Evolutionary conservation across 139 green algal genomes (phyloP), one percentile per base, ranked within the genome.

Genomic region (Chlorella sp.): DNA sequence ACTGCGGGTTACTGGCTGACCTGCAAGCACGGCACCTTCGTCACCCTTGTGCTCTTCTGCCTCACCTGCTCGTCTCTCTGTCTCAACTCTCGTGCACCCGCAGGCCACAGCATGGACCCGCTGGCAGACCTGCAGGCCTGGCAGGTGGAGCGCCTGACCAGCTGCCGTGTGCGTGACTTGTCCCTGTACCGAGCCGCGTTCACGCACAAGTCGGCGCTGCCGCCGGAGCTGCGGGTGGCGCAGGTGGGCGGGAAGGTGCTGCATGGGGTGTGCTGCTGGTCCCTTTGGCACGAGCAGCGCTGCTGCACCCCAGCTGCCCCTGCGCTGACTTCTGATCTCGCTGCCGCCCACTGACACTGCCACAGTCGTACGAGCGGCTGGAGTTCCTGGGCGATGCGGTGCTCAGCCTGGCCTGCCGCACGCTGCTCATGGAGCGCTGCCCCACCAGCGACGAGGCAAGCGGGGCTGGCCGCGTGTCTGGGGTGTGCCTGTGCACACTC

Each of bases 351-450:
- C 51, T 21, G 11, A 13, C 47, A 28, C 39, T 38, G 21, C 26
- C 21, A 28, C 44, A 72, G 34, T 85, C 65, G 11, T 92, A 83
- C 38, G 90, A 93, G 75, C 80, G 88, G 11, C 74, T 93, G 11
- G 90, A 93, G 83, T 93, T 78, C 25, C 74, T 93, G 65, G 90
- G 90, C 5, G 90, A 93, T 44, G 55, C 74, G 9, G 88, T 92
- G 39, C 75, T 93, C 34, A 81, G 80, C 28, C 38, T 91, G 17
- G 63, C 56, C 2, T 72, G 80, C 28, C 64, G 86, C 55, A 30
- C 78, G 11, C 78, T 82, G 56, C 47, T 86, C 30, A 84, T 91
- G 81, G 21, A 47, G 30, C 67, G 67, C 41, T 68, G 60, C 62
- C 86, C 86, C 21, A 28, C 18, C 26, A 79, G 76, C 28, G 78